A percentile compares a stretch with the other conserved stretches of the same genome.
Conservation (phyloP, 2,329 filamentous ascomycete genomes). For the Sporothrix brasiliensis region DNA sequence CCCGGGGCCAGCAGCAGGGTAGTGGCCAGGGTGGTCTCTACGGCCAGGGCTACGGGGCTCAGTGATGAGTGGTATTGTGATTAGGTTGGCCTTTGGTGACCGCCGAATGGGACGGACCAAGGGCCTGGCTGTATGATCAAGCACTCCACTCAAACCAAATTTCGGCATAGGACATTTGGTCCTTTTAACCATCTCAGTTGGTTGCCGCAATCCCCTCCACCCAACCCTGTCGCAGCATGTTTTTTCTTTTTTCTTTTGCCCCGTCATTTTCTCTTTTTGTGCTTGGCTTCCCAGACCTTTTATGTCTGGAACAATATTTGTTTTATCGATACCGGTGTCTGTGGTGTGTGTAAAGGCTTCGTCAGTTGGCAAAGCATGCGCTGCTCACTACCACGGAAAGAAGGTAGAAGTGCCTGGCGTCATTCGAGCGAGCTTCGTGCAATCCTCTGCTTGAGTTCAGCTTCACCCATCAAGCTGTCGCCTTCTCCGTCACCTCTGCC, state of each 20-base stretch:
- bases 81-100: background rate
- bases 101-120: conserved; percentile 13
- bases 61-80: conserved; percentile 14
- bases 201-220: conserved; percentile 13
- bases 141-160: conserved; percentile 2
- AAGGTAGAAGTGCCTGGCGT: background rate
- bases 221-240: conserved; percentile 11
- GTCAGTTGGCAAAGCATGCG: background rate
- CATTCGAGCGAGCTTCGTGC: background rate
- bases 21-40: conserved; percentile 35
- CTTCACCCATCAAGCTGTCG: background rate
- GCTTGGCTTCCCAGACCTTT: background rate
- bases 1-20: conserved; percentile 58
- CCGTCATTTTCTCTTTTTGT: conserved; percentile 25
- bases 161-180: conserved; percentile 28
- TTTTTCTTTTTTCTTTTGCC: background rate
- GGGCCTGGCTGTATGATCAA: background rate
- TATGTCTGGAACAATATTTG: conserved; percentile 1
- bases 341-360: background rate
- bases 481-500: conserved; percentile 6
- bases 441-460: background rate
- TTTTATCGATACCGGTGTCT: conserved; percentile 2
- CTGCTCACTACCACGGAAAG: background rate
- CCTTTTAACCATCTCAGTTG: conserved; percentile 16
- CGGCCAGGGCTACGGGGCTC: conserved; percentile 45